Base-by-base conservation (phyloP, 1,139 yeast genomes). In the Candida sanyaensis region DNA sequence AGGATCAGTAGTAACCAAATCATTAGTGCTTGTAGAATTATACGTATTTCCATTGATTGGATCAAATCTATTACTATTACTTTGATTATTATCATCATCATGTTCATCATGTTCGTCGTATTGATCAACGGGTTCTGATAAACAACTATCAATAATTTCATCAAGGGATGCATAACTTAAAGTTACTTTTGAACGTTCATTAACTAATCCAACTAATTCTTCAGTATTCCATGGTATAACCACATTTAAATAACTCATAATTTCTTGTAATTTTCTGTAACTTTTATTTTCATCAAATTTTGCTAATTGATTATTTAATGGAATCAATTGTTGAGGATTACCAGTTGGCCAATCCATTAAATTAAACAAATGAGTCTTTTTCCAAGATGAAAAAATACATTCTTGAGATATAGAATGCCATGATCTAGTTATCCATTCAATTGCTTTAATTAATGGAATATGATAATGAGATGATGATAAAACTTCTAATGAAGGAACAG, bases 131-230 rank as follows among this genome's bases (percentile, higher is more conserved):
- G 62, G 53, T 48, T 80, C 84, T 60, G 78, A 78, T 9, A 81
- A 69, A 55, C 88, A 82, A 61, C 86, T 79, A 24, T 83, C 82
- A 4, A 83, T 81, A 41, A 83, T 76, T 54, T 84, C 88, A 50
- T 79, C 84, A 44, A 81, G 80, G n/a, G 87, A 81, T 10, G 78
- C 71, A 58, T 83, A 84, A 50, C 70, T 73, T n/a, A 73, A 59
- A 1, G 80, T 78, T 27, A 81, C 75, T 55, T 77, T 78, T 38
- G 80, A 82, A 49, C 82, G 68, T 60, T 84, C 89, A 46, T 82
- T 78, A 7, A 81, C 79, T 42, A 84, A 64, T 30, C 83, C 84
- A 43, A 83, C 57, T 30, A 84, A 61, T 53, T 80, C 80, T 44
- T 79, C 80, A 29, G 77, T 68, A 45, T 81, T 83, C 88, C 88